These are phyloP conservation scores for Arthroderma uncinatum DNA, from an alignment of 2,329 filamentous ascomycete species.

Conservation along the genomic window DNA sequence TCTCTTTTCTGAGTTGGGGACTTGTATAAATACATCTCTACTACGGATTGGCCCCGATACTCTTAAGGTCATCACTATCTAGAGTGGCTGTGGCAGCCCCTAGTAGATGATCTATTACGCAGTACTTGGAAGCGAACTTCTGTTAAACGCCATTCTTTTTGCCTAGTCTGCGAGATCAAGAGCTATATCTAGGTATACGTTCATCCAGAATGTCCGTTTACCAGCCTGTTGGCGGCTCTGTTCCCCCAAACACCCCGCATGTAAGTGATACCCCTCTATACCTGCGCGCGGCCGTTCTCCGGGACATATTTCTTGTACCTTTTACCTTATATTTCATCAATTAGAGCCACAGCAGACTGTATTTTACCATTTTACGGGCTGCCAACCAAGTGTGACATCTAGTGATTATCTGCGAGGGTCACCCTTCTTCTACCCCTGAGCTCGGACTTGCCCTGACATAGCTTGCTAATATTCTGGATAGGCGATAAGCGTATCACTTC, in stretches of 20 bases:
- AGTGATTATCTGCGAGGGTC: neutral
- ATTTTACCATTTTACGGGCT: neutral
- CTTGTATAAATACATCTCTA: neutral
- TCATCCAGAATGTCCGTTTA: constrained; percentile 26
- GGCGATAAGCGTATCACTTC: constrained; percentile 93
- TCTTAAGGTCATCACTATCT: too few relatives aligned
- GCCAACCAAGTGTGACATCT: neutral
- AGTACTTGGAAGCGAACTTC: too few relatives aligned
- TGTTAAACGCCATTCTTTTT: too few relatives aligned
- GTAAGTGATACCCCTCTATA: constrained; percentile 41
- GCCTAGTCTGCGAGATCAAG: neutral
- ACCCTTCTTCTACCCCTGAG: neutral
- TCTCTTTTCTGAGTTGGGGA: neutral
- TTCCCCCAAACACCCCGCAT: constrained; percentile 67
- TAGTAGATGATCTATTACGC: too few relatives aligned
- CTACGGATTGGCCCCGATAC: neutral
- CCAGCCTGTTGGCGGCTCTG: constrained; percentile 51
- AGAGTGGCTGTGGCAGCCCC: too few relatives aligned
- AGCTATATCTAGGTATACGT: neutral
- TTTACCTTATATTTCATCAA: neutral
- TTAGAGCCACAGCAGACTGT: neutral
- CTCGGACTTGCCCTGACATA: neutral
- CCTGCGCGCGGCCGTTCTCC: neutral
- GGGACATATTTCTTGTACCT: neutral
- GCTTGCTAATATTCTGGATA: constrained; percentile 29